Conservation (phyloP, 345 rosid genomes). For the Angophora floribunda region DNA sequence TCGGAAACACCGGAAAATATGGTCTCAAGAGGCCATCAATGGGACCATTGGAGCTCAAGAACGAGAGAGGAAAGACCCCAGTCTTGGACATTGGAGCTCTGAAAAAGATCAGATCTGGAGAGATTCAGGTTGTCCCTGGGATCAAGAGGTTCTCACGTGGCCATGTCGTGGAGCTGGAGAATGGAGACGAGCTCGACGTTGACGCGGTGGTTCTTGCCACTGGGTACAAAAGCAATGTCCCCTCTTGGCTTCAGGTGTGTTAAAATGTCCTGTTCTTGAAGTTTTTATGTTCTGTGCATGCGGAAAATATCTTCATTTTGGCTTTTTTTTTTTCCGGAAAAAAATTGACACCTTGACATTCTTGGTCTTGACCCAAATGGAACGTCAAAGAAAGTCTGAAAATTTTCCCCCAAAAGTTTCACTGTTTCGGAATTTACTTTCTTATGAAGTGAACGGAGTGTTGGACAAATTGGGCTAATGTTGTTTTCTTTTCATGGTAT, state of each 20-base stretch:
- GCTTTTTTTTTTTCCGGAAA: neutral
- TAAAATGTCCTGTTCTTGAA: neutral
- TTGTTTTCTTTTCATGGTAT: neutral
- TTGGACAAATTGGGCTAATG: conserved; percentile 3
- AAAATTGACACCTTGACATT: neutral
- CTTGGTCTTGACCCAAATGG: neutral
- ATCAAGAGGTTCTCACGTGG: conserved; percentile 41
- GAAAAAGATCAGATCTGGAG: conserved; percentile 55
- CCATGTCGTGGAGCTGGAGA: conserved; percentile 44
- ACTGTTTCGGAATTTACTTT: neutral
- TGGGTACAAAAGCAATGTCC: conserved; percentile 59
- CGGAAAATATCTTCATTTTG: neutral
- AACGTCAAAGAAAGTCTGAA: neutral
- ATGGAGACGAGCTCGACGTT: conserved; percentile 41
- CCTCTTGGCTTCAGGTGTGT: conserved; percentile 65
- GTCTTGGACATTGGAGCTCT: conserved; percentile 77
- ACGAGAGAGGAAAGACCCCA: conserved; percentile 58
- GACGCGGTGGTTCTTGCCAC: conserved; percentile 70
- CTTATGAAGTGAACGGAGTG: neutral
- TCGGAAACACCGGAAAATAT: conserved; percentile 43
- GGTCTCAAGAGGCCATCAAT: conserved; percentile 58
- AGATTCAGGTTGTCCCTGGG: conserved; percentile 63
- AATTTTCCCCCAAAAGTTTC: neutral
- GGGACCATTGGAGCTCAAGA: conserved; percentile 67
- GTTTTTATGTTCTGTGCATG: neutral